Evolutionary conservation across 2,329 filamentous ascomycete genomes (phyloP).

Genomic region (Colletotrichum tamarilloi): DNA sequence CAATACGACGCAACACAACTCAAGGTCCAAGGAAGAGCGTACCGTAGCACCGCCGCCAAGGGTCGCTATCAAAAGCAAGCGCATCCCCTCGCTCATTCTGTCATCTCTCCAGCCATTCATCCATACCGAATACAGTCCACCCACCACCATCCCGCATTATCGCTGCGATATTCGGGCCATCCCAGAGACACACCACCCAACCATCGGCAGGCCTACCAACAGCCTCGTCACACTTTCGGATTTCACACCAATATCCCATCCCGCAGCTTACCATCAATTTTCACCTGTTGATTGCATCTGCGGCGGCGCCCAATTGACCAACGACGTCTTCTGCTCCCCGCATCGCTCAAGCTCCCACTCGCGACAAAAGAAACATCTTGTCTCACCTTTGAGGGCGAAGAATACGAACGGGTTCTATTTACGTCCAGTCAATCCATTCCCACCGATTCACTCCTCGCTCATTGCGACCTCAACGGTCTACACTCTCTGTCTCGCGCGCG

Average conservation of each 20-base stretch:
- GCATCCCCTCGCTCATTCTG: neutral
- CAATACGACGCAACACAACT: neutral
- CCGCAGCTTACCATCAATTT: neutral
- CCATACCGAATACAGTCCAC: neutral
- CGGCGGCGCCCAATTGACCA: neutral
- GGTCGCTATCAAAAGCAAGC: neutral
- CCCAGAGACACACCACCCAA: neutral
- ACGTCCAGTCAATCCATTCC: neutral
- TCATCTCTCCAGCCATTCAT: neutral
- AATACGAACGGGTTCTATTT: neutral
- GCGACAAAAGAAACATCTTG: neutral
- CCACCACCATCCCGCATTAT: neutral
- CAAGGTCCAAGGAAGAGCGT: neutral
- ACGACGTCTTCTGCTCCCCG: neutral
- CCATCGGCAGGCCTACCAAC: neutral
- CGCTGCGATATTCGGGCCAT: neutral
- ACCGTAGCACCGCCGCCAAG: neutral
- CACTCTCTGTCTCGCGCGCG: neutral
- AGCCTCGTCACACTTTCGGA: neutral
- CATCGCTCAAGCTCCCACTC: neutral
- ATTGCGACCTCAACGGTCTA: neutral
- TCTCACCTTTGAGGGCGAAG: neutral
- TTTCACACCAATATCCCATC: neutral
- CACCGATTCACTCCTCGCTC: neutral
- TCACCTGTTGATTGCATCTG: neutral